phyloP scores from a whole-genome alignment of 495 filamentous ascomycete genomes.

The Podospora pseudopauciseta region DNA sequence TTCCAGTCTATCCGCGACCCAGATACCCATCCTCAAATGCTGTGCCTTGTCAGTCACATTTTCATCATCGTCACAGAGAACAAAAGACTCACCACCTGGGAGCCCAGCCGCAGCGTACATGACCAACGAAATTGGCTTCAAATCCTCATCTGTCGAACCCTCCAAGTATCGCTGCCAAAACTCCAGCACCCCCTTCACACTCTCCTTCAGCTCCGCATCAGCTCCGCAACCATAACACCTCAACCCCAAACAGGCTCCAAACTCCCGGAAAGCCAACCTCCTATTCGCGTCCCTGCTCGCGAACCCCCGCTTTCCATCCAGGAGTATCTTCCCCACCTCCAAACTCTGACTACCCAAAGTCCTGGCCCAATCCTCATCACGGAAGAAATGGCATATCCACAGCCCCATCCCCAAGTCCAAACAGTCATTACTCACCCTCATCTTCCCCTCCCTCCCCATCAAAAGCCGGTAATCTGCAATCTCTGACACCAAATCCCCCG shows the following conservation, averaged over 20 bases:
- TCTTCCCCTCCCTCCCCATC: conserved; percentile 41
- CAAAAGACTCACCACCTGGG: conserved; percentile 54
- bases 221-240: conserved; percentile 45
- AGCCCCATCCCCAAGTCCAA: conserved; percentile 64
- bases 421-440: conserved; percentile 50
- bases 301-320: conserved; percentile 29
- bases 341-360: conserved; percentile 44
- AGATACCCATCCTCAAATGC: conserved; percentile 22
- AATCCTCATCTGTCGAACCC: conserved; percentile 42
- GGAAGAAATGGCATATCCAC: conserved; percentile 60
- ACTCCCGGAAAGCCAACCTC: conserved; percentile 62
- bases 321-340: conserved; percentile 38
- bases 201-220: conserved; percentile 37
- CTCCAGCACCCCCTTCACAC: conserved; percentile 46
- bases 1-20: background rate
- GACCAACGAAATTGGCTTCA: conserved; percentile 57
- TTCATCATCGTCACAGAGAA: background rate
- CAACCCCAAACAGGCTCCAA: conserved; percentile 57
- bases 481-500: conserved; percentile 46
- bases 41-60: conserved; percentile 13
- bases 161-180: conserved; percentile 53
- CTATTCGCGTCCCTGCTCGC: conserved; percentile 38
- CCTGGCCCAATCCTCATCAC: conserved; percentile 49
- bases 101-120: conserved; percentile 66
- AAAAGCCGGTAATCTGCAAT: conserved; percentile 57